A percentile compares a stretch with the other conserved stretches of the same genome.
Evolutionary conservation across 139 green algal genomes (phyloP).

Genomic region (Coelastrella sp.): DNA sequence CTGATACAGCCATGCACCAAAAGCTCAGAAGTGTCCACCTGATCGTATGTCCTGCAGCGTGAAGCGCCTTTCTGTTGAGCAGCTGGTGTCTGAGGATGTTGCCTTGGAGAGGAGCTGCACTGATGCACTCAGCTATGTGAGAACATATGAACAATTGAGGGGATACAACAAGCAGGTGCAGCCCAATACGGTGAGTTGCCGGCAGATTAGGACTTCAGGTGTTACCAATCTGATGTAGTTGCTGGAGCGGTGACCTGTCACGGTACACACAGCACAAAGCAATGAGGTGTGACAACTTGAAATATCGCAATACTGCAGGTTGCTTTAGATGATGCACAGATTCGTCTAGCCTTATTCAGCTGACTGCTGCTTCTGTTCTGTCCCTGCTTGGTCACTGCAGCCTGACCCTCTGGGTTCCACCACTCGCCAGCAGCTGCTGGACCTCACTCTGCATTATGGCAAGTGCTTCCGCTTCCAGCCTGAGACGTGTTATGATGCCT

Average conservation of each 20-base stretch:
- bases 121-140: slow-evolving; percentile 81
- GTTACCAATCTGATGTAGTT: not conserved
- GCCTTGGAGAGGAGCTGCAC: slow-evolving; percentile 70
- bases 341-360: too few species aligned
- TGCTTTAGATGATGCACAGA: too few species aligned
- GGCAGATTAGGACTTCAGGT: not conserved
- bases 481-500: slow-evolving; percentile 24
- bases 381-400: slow-evolving; percentile 10
- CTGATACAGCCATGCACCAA: too few species aligned
- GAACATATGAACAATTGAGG: slow-evolving; percentile 28
- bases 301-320: too few species aligned
- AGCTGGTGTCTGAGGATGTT: slow-evolving; percentile 67
- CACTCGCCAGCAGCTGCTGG: slow-evolving; percentile 44
- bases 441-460: slow-evolving; percentile 39
- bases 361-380: too few species aligned
- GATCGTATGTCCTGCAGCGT: slow-evolving; percentile 34
- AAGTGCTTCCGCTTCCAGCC: slow-evolving; percentile 39
- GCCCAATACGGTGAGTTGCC: slow-evolving; percentile 11
- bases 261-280: too few species aligned
- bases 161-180: slow-evolving; percentile 41
- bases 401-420: slow-evolving; percentile 35
- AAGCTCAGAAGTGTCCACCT: too few species aligned
- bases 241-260: not conserved
- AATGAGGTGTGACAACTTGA: too few species aligned
- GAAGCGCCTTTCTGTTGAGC: slow-evolving; percentile 48